Conservation (phyloP, 2,329 filamentous ascomycete genomes). For the Amylocarpus encephaloides region DNA sequence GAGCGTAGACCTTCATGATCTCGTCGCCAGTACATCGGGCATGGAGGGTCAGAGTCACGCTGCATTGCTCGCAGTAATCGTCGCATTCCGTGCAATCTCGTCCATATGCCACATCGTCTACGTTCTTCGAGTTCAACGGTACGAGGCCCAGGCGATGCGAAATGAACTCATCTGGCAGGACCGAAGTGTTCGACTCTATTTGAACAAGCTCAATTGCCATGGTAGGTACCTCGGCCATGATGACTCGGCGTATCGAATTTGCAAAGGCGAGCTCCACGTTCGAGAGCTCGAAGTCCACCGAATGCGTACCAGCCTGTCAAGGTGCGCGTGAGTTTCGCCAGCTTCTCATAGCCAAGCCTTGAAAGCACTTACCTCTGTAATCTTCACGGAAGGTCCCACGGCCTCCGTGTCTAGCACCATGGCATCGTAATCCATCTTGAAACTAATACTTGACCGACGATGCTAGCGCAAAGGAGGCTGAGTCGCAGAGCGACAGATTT, state of each 20-base stretch:
- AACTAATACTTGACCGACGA: conserved; percentile 2
- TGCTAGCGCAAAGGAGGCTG: conserved; percentile 5
- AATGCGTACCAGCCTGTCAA: conserved; percentile 64
- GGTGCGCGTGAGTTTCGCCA: conserved; percentile 20
- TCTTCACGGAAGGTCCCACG: conserved; percentile 40
- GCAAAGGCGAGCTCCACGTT: conserved; percentile 87
- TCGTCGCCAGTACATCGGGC: conserved; percentile 80
- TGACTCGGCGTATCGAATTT: conserved; percentile 84
- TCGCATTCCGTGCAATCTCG: conserved; percentile 90
- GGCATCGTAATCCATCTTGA: conserved; percentile 43
- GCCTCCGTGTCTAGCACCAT: conserved; percentile 39
- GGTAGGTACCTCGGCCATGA: conserved; percentile 90
- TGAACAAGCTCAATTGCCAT: conserved; percentile 94
- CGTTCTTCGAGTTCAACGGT: conserved; percentile 76
- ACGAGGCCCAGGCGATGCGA: conserved; percentile 87
- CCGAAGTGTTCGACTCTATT: conserved; percentile 88
- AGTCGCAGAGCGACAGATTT: neutral
- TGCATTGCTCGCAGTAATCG: conserved; percentile 87
- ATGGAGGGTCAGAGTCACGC: conserved; percentile 75
- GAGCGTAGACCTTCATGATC: conserved; percentile 89
- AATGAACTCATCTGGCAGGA: conserved; percentile 93
- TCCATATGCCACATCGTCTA: conserved; percentile 76
- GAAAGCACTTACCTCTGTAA: conserved; percentile 35
- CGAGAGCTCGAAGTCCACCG: conserved; percentile 86
- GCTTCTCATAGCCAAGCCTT: neutral